These are phyloP conservation scores for Actinomortierella wolfii DNA, from an alignment of 371 early-diverging fungal species.

Conservation along the genomic window DNA sequence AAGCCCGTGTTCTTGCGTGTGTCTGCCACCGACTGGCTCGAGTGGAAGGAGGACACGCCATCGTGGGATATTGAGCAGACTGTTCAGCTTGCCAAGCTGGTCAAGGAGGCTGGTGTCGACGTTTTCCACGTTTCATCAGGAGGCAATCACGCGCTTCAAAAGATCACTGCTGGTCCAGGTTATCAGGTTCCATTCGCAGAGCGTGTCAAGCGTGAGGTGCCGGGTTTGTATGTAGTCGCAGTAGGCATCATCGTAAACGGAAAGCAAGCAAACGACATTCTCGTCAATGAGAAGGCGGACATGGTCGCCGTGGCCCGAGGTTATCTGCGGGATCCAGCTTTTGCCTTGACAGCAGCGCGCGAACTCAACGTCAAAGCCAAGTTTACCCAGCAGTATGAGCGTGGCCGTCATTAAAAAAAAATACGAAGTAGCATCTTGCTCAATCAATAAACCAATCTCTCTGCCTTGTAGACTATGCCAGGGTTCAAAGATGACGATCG, in stretches of 20 bases:
- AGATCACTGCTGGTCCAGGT: constrained; percentile 55
- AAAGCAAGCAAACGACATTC: constrained; percentile 69
- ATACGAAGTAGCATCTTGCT: too few species aligned
- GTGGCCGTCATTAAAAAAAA: constrained; percentile 32
- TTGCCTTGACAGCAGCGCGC: constrained; percentile 51
- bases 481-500: too few species aligned
- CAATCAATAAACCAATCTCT: too few species aligned
- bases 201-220: constrained; percentile 57
- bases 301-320: constrained; percentile 76
- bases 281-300: constrained; percentile 73
- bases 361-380: constrained; percentile 68
- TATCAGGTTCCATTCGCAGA: constrained; percentile 81
- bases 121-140: constrained; percentile 75
- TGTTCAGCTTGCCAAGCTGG: constrained; percentile 55
- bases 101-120: constrained; percentile 74
- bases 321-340: constrained; percentile 75
- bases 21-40: constrained; percentile 74
- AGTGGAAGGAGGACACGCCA: constrained; percentile 47
- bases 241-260: constrained; percentile 78
- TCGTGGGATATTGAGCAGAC: constrained; percentile 73
- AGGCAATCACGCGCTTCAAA: constrained; percentile 59
- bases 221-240: constrained; percentile 63
- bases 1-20: constrained; percentile 85
- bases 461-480: too few species aligned
- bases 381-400: constrained; percentile 70